phyloP scores from a whole-genome alignment of 1,284 basidiomycete genomes.

The Cystobasidium sp. region DNA sequence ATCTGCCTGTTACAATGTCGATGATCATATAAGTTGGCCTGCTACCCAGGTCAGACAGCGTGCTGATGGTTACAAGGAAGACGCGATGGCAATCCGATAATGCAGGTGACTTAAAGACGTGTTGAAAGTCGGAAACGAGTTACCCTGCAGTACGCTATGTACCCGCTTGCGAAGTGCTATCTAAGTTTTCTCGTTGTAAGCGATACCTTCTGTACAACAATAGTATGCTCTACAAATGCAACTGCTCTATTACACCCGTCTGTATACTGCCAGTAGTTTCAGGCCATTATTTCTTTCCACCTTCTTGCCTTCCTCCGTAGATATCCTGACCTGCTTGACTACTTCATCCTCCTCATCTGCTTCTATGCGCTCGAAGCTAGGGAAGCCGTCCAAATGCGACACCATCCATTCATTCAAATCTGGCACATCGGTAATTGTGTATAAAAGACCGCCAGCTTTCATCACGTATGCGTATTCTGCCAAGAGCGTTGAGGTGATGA shows the following conservation, averaged over 20 bases:
- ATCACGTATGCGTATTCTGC: conserved; percentile 92
- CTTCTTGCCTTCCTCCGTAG: conserved; percentile 96
- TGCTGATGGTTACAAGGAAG: not conserved
- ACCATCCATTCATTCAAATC: conserved; percentile 97
- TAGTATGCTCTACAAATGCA: not conserved
- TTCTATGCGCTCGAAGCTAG: conserved; percentile 79
- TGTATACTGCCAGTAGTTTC: conserved; percentile 60
- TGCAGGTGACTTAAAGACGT: not conserved
- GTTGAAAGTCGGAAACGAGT: too few relatives aligned
- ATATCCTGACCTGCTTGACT: conserved; percentile 76
- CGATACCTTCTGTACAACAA: conserved; percentile 1
- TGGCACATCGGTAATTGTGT: conserved; percentile 96
- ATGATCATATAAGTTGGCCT: too few relatives aligned
- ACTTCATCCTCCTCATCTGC: conserved; percentile 70
- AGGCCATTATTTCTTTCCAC: conserved; percentile 88
- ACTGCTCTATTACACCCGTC: conserved; percentile 17
- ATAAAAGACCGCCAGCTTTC: conserved; percentile 86
- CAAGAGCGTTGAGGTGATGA: conserved; percentile 70
- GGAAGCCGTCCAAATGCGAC: conserved; percentile 79
- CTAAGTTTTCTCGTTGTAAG: not conserved
- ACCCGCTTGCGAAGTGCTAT: not conserved
- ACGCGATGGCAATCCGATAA: not conserved
- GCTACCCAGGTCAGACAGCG: not conserved
- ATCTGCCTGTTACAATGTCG: too few relatives aligned
- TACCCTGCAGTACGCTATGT: not conserved